A percentile compares a stretch with the other conserved stretches of the same genome.
These are phyloP conservation scores for Quillaja saponaria DNA, from an alignment of 306 rosid genomes.

Conservation along the genomic window DNA sequence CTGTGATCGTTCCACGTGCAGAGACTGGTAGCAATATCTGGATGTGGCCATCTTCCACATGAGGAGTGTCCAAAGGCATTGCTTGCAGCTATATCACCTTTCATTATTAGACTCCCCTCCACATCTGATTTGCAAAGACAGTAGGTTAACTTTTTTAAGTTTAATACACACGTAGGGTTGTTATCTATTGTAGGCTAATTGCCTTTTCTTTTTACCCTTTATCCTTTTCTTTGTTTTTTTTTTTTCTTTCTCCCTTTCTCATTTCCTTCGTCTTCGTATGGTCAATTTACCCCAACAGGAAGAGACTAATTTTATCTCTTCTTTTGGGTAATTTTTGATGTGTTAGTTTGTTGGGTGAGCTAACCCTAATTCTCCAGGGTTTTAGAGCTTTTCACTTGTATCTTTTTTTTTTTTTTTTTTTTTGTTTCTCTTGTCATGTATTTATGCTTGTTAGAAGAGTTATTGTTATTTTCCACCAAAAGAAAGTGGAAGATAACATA, in stretches of 20 bases:
- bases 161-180: conserved; percentile 38
- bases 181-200: conserved; percentile 32
- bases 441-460: conserved; percentile 25
- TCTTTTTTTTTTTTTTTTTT: not conserved
- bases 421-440: conserved; percentile 18
- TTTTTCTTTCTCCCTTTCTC: not conserved
- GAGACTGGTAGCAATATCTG: conserved; percentile 84
- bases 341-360: conserved; percentile 44
- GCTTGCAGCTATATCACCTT: conserved; percentile 80
- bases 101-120: conserved; percentile 57
- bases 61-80: conserved; percentile 96
- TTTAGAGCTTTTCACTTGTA: conserved; percentile 49
- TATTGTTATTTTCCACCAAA: conserved; percentile 45
- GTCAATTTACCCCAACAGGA: conserved; percentile 41
- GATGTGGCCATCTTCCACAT: conserved; percentile 96
- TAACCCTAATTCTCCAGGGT: conserved; percentile 30
- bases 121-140: conserved; percentile 48
- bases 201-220: not conserved
- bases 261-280: not conserved
- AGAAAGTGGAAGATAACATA: conserved; percentile 44
- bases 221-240: not conserved
- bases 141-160: conserved; percentile 38
- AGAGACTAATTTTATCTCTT: conserved; percentile 46
- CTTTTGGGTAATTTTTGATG: conserved; percentile 50
- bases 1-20: conserved; percentile 39